phyloP scores from a whole-genome alignment of 139 green algal species.

The Limnomonas spitsbergensis region DNA sequence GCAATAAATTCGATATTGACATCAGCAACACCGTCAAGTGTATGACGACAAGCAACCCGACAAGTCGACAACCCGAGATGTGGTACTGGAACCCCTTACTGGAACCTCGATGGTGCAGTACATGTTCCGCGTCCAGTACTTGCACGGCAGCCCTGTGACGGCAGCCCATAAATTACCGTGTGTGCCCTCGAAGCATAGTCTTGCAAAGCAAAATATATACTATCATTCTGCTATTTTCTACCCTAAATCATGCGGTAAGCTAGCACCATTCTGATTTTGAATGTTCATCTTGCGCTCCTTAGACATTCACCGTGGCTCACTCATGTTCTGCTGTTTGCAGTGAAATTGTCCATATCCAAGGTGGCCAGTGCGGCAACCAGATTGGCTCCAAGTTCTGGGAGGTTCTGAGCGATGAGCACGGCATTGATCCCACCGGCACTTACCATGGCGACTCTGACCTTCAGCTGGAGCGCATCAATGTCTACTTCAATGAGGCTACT shows the following conservation, averaged over 20 bases:
- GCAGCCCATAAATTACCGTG: too few relatives aligned
- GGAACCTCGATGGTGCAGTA: too few relatives aligned
- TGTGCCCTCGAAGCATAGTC: too few relatives aligned
- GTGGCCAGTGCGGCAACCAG: constrained; percentile 96
- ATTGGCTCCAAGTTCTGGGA: constrained; percentile 95
- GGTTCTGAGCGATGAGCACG: constrained; percentile 55
- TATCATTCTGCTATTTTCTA: too few relatives aligned
- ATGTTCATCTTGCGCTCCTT: neutral
- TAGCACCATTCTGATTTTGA: neutral
- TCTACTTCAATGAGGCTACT: constrained; percentile 99
- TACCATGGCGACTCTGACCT: constrained; percentile 94
- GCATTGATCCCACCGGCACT: constrained; percentile 90
- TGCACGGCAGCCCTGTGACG: too few relatives aligned
- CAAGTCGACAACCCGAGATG: too few relatives aligned
- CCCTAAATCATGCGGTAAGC: neutral
- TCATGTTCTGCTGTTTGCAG: constrained; percentile 19
- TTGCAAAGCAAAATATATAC: too few relatives aligned
- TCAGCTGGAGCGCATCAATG: constrained; percentile 98
- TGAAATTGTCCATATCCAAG: constrained; percentile 96
- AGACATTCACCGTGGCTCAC: neutral
- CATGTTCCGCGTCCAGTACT: too few relatives aligned
- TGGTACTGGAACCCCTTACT: too few relatives aligned
- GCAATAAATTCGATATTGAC: too few relatives aligned
- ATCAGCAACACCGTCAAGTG: too few relatives aligned
- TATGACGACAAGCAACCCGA: too few relatives aligned